Percentiles rank a stretch among this genome's conserved stretches.
These are phyloP conservation scores for Benincasa hispida DNA, from an alignment of 306 rosid genomes.

Conservation along the genomic window DNA sequence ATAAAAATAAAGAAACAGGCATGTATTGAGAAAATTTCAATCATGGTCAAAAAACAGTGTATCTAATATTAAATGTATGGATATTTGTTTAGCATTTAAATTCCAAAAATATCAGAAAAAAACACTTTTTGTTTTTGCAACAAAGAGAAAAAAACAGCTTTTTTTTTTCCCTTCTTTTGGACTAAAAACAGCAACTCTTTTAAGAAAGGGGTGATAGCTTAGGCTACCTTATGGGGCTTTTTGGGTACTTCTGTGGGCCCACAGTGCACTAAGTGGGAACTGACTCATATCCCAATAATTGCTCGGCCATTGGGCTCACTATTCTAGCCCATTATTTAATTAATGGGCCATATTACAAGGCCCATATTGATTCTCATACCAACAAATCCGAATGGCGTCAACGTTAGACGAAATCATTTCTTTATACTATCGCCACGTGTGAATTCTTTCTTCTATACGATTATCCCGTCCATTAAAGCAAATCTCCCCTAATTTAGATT, in stretches of 20 bases:
- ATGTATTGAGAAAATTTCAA: neutral
- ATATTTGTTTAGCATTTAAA: neutral
- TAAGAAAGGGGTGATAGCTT: neutral
- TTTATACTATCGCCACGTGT: too few relatives aligned
- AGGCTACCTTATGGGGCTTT: neutral
- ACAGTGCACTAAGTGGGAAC: neutral
- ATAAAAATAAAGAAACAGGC: neutral
- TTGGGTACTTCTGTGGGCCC: neutral
- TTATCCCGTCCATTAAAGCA: too few relatives aligned
- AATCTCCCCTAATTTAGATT: too few relatives aligned
- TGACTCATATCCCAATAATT: constrained; percentile 1
- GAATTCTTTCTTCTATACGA: too few relatives aligned
- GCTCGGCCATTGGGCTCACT: neutral
- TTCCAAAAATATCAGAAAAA: neutral
- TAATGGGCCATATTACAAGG: neutral
- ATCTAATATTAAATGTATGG: neutral
- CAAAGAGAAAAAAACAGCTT: neutral
- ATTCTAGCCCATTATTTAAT: neutral
- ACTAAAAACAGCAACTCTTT: neutral
- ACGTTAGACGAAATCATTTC: too few relatives aligned
- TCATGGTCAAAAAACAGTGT: neutral
- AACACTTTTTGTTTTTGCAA: too few relatives aligned
- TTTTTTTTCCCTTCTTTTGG: neutral
- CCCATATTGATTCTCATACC: neutral
- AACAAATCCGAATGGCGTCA: neutral